Base-by-base conservation (phyloP, 768 basidiomycete genomes). In the Russula compacta region DNA sequence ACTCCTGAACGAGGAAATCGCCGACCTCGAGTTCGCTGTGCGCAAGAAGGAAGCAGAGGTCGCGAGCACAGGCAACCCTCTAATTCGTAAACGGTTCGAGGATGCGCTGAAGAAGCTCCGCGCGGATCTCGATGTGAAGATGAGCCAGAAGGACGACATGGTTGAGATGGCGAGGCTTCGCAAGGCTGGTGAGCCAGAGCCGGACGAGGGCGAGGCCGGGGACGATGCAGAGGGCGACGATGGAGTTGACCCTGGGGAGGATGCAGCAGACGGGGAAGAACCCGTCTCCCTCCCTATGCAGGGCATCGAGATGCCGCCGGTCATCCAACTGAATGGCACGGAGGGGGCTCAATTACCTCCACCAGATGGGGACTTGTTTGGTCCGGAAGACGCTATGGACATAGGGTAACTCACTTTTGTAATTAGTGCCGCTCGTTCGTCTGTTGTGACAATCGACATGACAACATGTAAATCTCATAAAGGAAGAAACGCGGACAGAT, bases 61-160 rank as follows among this genome's bases (percentile, higher is more conserved):
- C 63, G 81, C 86, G 2, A 86, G 84, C 66, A 89, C 89, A 19
- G 82, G 83, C 3, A 97, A 97, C 71, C 87, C 89, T 40, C 81
- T 95, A 58, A 92, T 97, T 70, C 67, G 94, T 87, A 88, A 87
- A 82, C 93, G 93, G 39, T 95, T 95, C 73, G 92, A 95, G 71
- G 94, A 95, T 70, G 87, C 89, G 17, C 73, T 95, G 68, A 90
- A 86, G 77, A 97, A 95, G 73, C 78, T 97, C 51, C 81, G 85
- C 11, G 82, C 84, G 39, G 93, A 97, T 70, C 76, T 95, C 35
- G 93, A 95, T 65, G 84, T 86, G 81, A 95, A 94, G 70, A 74
- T 80, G 10, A 80, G 80, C 0, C 91, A 92, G 69, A 79, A 86
- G 58, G 90, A 92, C 65, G 88, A 87, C 67, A 74, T 92, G 71